These are phyloP conservation scores for Pistacia integerrima DNA, from an alignment of 345 rosid species.

Conservation along the genomic window DNA sequence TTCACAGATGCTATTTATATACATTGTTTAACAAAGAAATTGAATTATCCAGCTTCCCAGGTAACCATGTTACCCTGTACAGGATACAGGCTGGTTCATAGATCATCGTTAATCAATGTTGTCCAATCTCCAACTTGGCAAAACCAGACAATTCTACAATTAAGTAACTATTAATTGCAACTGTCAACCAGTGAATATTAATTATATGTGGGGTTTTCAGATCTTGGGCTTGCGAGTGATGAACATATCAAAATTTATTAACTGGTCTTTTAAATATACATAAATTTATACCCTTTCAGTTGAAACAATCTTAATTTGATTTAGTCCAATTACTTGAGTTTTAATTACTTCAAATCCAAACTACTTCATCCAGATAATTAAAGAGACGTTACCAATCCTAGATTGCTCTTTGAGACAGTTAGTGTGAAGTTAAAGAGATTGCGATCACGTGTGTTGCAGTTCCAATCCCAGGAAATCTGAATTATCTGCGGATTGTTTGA, in stretches of 20 bases:
- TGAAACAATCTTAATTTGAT: neutral
- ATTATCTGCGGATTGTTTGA: neutral
- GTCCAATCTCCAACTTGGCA: slow-evolving; percentile 24
- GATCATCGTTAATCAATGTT: slow-evolving; percentile 13
- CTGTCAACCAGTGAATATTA: neutral
- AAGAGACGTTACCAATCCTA: no score
- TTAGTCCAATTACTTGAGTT: neutral
- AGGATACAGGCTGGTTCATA: slow-evolving; percentile 30
- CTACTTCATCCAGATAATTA: no score
- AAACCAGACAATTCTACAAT: slow-evolving; percentile 21
- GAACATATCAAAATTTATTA: no score
- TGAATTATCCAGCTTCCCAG: slow-evolving; percentile 10
- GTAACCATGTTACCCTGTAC: slow-evolving; percentile 25
- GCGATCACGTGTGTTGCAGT: no score
- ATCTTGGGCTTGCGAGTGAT: neutral
- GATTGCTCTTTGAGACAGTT: no score
- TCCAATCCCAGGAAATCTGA: neutral
- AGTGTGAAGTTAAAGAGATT: no score
- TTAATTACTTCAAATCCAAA: no score
- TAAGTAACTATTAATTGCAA: neutral
- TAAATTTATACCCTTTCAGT: no score
- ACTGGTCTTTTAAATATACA: no score
- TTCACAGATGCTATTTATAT: slow-evolving; percentile 7
- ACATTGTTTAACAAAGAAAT: slow-evolving; percentile 3
- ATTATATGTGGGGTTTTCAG: neutral